A percentile compares a stretch with the other conserved stretches of the same genome.
Evolutionary conservation across 768 basidiomycete genomes (phyloP).

Genomic region (Suillus weaverae): DNA sequence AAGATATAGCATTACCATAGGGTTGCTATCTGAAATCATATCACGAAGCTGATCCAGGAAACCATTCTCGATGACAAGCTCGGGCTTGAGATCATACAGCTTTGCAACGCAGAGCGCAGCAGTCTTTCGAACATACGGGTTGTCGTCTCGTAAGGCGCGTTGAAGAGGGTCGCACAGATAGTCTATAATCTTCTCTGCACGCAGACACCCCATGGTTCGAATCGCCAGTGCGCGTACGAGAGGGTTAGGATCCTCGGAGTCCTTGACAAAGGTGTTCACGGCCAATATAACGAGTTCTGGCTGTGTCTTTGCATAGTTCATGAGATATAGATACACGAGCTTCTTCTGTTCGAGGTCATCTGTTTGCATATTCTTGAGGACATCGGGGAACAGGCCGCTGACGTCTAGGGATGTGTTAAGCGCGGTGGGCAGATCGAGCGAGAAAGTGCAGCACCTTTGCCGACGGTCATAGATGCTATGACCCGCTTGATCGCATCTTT

Average conservation of each 20-base stretch:
- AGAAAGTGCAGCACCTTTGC: conserved; percentile 68
- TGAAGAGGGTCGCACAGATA: conserved; percentile 96
- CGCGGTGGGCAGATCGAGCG: conserved; percentile 5
- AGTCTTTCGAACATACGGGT: conserved; percentile 98
- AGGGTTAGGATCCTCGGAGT: conserved; percentile 95
- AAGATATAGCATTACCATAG: conserved; percentile 68
- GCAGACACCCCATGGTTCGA: conserved; percentile 95
- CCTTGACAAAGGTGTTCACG: conserved; percentile 98
- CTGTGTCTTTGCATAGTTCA: conserved; percentile 99
- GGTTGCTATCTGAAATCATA: conserved; percentile 94
- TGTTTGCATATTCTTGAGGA: conserved; percentile 99
- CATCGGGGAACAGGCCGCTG: conserved; percentile 94
- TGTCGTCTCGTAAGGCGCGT: conserved; percentile 90
- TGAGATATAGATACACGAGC: conserved; percentile 97
- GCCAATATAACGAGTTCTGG: conserved; percentile 98
- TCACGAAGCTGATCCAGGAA: conserved; percentile 88
- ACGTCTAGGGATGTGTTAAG: conserved; percentile 53
- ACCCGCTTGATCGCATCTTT: conserved; percentile 98
- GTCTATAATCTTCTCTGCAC: conserved; percentile 98
- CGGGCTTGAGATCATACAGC: conserved; percentile 95
- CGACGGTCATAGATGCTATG: conserved; percentile 99
- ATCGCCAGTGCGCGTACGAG: conserved; percentile 95
- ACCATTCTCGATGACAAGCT: conserved; percentile 91
- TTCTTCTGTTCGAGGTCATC: conserved; percentile 99
- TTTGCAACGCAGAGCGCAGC: conserved; percentile 97